Percentiles rank a stretch among this genome's conserved stretches.
Evolutionary conservation across 257 asterid genomes (phyloP).

Genomic region (Scutellaria barbata): DNA sequence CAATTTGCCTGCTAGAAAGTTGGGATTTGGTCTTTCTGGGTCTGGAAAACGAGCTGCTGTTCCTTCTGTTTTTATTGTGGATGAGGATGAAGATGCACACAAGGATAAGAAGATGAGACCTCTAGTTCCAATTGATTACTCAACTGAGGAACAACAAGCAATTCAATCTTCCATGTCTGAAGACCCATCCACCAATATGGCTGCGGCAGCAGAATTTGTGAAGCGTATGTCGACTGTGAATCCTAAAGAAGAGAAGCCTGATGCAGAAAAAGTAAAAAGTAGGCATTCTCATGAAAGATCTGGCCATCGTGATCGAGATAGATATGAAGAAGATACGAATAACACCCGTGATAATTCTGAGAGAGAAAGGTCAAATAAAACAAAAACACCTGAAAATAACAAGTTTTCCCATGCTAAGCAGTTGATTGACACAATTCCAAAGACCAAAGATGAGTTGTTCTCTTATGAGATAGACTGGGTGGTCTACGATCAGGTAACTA

Average conservation of each 20-base stretch:
- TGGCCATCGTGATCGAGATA: constrained; percentile 76
- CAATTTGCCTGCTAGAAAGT: constrained; percentile 68
- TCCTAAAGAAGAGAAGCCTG: constrained; percentile 73
- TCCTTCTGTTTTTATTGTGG: constrained; percentile 86
- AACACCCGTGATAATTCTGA: constrained; percentile 58
- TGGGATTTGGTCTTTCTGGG: constrained; percentile 92
- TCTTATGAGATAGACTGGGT: constrained; percentile 89
- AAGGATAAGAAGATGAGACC: constrained; percentile 99
- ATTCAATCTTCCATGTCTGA: constrained; percentile 59
- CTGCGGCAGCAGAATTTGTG: constrained; percentile 69
- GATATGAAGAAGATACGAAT: constrained; percentile 59
- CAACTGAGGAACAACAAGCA: constrained; percentile 79
- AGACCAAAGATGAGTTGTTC: constrained; percentile 93
- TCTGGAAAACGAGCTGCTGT: constrained; percentile 89
- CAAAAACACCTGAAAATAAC: constrained; percentile 69
- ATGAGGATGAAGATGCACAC: constrained; percentile 92
- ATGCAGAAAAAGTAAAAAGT: constrained; percentile 67
- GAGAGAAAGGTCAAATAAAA: constrained; percentile 62
- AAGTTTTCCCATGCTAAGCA: constrained; percentile 93
- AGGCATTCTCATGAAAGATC: constrained; percentile 77
- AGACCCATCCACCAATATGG: constrained; percentile 56
- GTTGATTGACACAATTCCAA: constrained; percentile 95
- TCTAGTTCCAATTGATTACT: constrained; percentile 94
- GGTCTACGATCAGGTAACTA: constrained; percentile 80
- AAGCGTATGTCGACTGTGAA: constrained; percentile 65